Evolutionary conservation across 164 flowering plant species (phyloP), one percentile per base, ranked within the genome.

Genomic region (Sextonia rubra): DNA sequence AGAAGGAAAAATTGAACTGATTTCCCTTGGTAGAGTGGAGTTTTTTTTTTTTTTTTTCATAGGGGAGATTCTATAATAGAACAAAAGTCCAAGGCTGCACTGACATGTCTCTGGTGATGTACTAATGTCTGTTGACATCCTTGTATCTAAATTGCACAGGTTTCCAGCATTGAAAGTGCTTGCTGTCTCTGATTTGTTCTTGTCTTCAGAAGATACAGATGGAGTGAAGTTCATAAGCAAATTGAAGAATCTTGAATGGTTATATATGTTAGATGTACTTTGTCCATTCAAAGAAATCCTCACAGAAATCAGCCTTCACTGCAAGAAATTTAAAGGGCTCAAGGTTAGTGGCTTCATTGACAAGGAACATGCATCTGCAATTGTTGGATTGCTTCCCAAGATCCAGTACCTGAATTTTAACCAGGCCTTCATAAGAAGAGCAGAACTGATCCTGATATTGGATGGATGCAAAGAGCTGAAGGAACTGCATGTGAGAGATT

Each of bases 401-500:
- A 60, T 75, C 9, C 69, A 32, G 44, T 64, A 69, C 62, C 63
- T 75, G 69, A 52, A 20, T 18, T 20, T 75, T 12, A 75, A 37
- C 15, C 25, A 23, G 47, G 55, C 69, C 23, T 29, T 25, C 30
- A 4, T 75, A 7, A 23, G 64, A 27, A 11, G 47, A 6, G n/a
- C 62, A 58, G 64, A 69, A 18, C 37, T 75, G 32, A 15, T 62
- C 25, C 7, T 52, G 30, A 70, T 75, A 15, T 55, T 75, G 73
- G 20, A 75, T 23, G 69, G 77, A 11, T 75, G 77, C 68, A 75
- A 37, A 55, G 56, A 70, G 56, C 56, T 75, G 55, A 64, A 70
- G 44, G 64, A 49, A 63, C 55, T 75, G 26, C 18, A 24, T 11
- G 44, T 69, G 55, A 64, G 32, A 60, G 30, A 49, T 37, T 75